Evolutionary conservation across 192 early-diverging fungal genomes (phyloP), one percentile per base, ranked within the genome.

Genomic region (Pilaira anomala): DNA sequence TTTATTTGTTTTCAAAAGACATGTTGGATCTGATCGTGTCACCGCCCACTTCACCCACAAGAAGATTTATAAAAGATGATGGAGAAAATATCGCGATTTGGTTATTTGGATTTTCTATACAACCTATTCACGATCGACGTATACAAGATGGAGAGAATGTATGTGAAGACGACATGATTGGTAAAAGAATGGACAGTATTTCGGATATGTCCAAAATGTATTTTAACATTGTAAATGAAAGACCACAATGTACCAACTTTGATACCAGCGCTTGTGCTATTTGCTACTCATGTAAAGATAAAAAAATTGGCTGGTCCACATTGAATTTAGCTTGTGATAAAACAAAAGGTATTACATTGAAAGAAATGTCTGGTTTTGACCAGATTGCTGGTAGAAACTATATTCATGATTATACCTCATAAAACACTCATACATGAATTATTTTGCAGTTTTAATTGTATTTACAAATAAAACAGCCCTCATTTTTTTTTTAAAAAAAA

Each of bases 161-260:
- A 2, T 85, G 83, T 48, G 81, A 85, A 56, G 59, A 83, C 29
- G 83, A 85, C 42, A 69, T 81, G 81, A 73, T 85, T 48, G 81
- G 79, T 6, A 83, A 83, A 48, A 81, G 74, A 42, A 79, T 63
- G 16, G 29, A 63, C 5, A 11, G 6, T 3, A 78, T 80, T 69
- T 62, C 70, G 13, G 71, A 72, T 8, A 85, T 85, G 78, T 77
- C 78, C 26, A 70, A 72, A 7, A 58, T 58, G 39, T 58, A 58
- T 41, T 9, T 40, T 14, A 58, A 58, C 25, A 21, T 58, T 21
- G 36, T 58, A 19, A 58, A 25, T 58, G 56, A 33, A 16, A 40
- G 36, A 19, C 19, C 19, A 19, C 56, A 58, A 24, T 58, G 56
- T 24, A 40, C n/a, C 4, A 33, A 33, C 2, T 24, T 58, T 1